These are phyloP conservation scores for Oryza coarctata DNA, from an alignment of 176 grass and related monocot genomes.

Conservation along the genomic window DNA sequence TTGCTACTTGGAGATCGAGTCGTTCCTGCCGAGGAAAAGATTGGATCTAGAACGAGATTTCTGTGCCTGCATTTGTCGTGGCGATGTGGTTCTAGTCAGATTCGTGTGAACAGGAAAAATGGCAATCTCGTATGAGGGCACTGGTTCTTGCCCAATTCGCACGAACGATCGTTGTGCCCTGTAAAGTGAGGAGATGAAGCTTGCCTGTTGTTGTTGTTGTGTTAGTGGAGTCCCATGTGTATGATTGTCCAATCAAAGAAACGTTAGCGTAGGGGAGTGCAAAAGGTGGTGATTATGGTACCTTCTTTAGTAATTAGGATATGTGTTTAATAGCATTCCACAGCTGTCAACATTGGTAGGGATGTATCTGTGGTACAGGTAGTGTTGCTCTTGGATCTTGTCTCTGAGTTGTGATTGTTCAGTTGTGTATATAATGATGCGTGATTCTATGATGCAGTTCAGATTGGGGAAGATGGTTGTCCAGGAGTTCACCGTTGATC, in stretches of 20 bases:
- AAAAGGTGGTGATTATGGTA: conserved; percentile 28
- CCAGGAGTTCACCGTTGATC: conserved; percentile 80
- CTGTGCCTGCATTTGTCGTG: background rate
- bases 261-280: background rate
- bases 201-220: background rate
- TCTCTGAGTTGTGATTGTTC: background rate
- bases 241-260: background rate
- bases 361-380: background rate
- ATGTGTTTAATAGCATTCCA: background rate
- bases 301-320: background rate
- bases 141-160: background rate
- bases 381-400: background rate
- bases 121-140: background rate
- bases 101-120: background rate
- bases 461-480: conserved; percentile 63
- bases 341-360: background rate
- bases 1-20: background rate
- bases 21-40: background rate
- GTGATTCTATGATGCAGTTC: conserved; percentile 20
- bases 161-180: background rate
- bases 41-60: conserved; percentile 22
- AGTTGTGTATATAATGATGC: background rate
- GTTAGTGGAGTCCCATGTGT: conserved; percentile 18
- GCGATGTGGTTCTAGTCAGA: background rate
- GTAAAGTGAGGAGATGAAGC: background rate